Conservation (phyloP, 768 basidiomycete species). For the Rossbeevera mucosa region DNA sequence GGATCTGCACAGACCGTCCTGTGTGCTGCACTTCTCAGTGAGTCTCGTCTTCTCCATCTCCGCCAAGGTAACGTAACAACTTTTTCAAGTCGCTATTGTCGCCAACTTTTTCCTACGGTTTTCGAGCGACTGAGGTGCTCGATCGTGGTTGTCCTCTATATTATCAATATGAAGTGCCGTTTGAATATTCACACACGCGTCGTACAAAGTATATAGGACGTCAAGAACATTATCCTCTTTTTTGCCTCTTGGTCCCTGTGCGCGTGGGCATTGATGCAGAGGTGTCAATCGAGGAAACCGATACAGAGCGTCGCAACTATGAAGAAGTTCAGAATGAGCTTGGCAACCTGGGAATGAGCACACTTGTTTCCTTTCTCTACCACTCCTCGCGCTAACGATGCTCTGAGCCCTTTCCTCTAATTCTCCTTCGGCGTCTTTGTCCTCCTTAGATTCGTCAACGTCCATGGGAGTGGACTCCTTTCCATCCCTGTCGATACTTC, state of each 20-base stretch:
- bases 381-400: constrained; percentile 54
- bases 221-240: constrained; percentile 37
- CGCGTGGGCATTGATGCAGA: constrained; percentile 47
- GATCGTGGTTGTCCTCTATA: not conserved
- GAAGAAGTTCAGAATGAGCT: constrained; percentile 1
- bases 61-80: not conserved
- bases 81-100: constrained; percentile 64
- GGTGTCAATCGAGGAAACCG: constrained; percentile 73
- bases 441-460: constrained; percentile 41
- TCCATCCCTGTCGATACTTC: constrained; percentile 35
- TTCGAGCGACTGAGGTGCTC: constrained; percentile 33
- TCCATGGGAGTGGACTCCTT: constrained; percentile 46
- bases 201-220: constrained; percentile 1
- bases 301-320: constrained; percentile 61
- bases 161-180: constrained; percentile 12
- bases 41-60: constrained; percentile 13
- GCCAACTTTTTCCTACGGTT: constrained; percentile 86
- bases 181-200: constrained; percentile 5
- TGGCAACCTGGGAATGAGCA: not conserved
- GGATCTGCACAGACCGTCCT: constrained; percentile 59
- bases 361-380: constrained; percentile 57
- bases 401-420: constrained; percentile 62
- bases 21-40: constrained; percentile 77
- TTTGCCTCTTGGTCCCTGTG: constrained; percentile 54
- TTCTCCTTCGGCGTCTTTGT: constrained; percentile 31